Percentiles rank a stretch among this genome's conserved stretches.
Evolutionary conservation across 2,329 filamentous ascomycete species (phyloP).

Genomic region (Exophiala spinifera): DNA sequence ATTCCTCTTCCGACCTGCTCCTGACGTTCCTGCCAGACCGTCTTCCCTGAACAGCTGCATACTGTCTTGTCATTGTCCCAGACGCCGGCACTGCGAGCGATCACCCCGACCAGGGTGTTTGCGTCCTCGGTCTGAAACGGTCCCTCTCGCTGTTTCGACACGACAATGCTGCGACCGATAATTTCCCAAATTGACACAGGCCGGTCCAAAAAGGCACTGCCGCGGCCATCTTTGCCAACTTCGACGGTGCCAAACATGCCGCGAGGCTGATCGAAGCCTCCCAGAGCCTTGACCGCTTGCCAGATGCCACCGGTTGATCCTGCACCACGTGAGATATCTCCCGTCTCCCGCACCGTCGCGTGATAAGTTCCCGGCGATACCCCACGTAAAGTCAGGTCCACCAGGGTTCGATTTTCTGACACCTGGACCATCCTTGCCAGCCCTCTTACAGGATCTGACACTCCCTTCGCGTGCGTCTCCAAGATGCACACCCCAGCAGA

Average conservation of each 20-base stretch:
- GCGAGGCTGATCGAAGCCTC: slow-evolving; percentile 44
- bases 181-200: slow-evolving; percentile 91
- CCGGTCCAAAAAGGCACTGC: slow-evolving; percentile 75
- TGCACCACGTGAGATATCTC: slow-evolving; percentile 82
- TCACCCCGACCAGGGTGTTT: slow-evolving; percentile 85
- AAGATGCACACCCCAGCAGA: slow-evolving; percentile 96
- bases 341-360: slow-evolving; percentile 79
- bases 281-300: slow-evolving; percentile 52
- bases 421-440: slow-evolving; percentile 94
- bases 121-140: slow-evolving; percentile 68
- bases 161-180: slow-evolving; percentile 87
- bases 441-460: slow-evolving; percentile 71
- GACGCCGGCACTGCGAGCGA: slow-evolving; percentile 92
- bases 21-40: slow-evolving; percentile 92
- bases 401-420: slow-evolving; percentile 69
- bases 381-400: slow-evolving; percentile 84
- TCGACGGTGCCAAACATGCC: slow-evolving; percentile 72
- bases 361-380: slow-evolving; percentile 76
- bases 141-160: slow-evolving; percentile 66
- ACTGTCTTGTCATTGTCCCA: slow-evolving; percentile 99
- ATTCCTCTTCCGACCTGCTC: slow-evolving; percentile 89
- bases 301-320: slow-evolving; percentile 80
- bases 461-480: slow-evolving; percentile 68
- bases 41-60: slow-evolving; percentile 96
- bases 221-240: slow-evolving; percentile 71